Conservation (phyloP, 257 asterid species). For the Orobanche coerulescens region DNA sequence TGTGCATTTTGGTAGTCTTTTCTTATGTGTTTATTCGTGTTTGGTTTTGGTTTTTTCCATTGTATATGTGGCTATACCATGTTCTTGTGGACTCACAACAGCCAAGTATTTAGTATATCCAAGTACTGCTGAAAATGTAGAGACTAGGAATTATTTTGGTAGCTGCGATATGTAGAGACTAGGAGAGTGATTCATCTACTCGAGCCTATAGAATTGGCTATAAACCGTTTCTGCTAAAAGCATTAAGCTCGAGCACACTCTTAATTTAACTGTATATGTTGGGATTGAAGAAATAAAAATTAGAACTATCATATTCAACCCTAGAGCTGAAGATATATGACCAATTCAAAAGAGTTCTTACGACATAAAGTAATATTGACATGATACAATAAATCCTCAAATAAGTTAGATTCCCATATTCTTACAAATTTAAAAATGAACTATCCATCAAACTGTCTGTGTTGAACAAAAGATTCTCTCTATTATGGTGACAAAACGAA, state of each 20-base stretch:
- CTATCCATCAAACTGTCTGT: constrained; percentile 32
- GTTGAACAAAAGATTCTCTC: constrained; percentile 36
- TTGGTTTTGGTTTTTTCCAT: background rate
- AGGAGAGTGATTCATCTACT: background rate
- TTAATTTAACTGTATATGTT: background rate
- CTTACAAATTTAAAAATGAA: constrained; percentile 22
- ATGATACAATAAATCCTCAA: constrained; percentile 14
- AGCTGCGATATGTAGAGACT: background rate
- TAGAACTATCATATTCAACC: background rate
- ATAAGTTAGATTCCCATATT: constrained; percentile 11
- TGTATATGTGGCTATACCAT: background rate
- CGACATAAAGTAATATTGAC: background rate
- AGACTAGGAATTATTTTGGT: background rate
- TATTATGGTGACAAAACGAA: constrained; percentile 65
- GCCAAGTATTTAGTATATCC: background rate
- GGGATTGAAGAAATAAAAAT: constrained; percentile 2
- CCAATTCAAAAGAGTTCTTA: background rate
- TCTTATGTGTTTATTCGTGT: background rate
- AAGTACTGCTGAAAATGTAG: background rate
- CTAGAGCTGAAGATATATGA: background rate
- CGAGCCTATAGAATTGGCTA: background rate
- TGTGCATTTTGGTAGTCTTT: background rate
- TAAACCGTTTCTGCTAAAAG: background rate
- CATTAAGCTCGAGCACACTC: background rate
- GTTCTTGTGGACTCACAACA: background rate